A percentile compares a stretch with the other conserved stretches of the same genome.
Evolutionary conservation across 169 alveolate species (phyloP).

Genomic region (Plasmodium gonderi): DNA sequence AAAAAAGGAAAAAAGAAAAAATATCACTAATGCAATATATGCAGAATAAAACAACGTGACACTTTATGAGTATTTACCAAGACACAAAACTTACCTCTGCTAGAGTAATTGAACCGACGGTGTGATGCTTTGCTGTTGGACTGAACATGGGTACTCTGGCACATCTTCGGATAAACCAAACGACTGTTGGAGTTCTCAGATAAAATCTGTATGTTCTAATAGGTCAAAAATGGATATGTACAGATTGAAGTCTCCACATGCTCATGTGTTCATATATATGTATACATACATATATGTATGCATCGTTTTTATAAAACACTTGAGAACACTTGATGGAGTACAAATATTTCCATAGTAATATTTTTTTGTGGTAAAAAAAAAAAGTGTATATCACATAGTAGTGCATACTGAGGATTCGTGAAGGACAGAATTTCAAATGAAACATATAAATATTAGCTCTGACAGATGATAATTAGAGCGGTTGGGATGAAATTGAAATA

Average conservation of each 20-base stretch:
- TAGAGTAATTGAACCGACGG: conserved; percentile 89
- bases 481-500: too few relatives aligned
- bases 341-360: too few relatives aligned
- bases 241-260: neutral
- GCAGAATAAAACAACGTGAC: neutral
- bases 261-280: too few relatives aligned
- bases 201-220: conserved; percentile 87
- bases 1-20: neutral
- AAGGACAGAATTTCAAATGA: too few relatives aligned
- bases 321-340: too few relatives aligned
- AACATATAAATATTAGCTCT: too few relatives aligned
- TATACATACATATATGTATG: too few relatives aligned
- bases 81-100: conserved; percentile 82
- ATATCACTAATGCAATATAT: neutral
- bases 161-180: conserved; percentile 89
- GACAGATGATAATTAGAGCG: too few relatives aligned
- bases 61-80: neutral
- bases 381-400: too few relatives aligned
- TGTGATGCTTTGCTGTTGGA: conserved; percentile 87
- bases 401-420: too few relatives aligned
- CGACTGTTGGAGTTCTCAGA: conserved; percentile 90
- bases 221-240: neutral
- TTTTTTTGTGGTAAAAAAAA: too few relatives aligned
- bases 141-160: conserved; percentile 91
- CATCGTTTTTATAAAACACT: too few relatives aligned